Conservation (phyloP, 495 filamentous ascomycete genomes). For the Glarea lozoyensis region DNA sequence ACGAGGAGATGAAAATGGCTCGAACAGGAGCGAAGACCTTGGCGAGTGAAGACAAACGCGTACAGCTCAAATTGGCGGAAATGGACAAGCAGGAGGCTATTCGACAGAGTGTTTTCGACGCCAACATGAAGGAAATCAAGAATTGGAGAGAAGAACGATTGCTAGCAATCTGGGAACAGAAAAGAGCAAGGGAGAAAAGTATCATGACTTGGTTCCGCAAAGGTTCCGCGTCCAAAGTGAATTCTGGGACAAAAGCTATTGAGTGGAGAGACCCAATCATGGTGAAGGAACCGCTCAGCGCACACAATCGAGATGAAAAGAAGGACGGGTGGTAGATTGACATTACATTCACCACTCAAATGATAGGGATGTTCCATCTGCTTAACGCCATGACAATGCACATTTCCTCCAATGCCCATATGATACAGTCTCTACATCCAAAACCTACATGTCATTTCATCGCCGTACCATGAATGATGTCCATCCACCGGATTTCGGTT, state of each 20-base stretch:
- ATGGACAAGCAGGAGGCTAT: too few relatives aligned
- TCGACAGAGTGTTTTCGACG: background rate
- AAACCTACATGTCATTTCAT: constrained; percentile 13
- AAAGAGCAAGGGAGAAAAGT: background rate
- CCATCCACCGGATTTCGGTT: constrained; percentile 19
- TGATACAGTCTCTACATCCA: constrained; percentile 16
- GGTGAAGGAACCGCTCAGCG: too few relatives aligned
- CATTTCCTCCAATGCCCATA: too few relatives aligned
- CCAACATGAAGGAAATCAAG: background rate
- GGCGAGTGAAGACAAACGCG: background rate
- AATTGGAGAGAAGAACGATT: background rate
- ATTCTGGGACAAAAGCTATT: too few relatives aligned
- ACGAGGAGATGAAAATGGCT: background rate
- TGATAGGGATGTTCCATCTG: too few relatives aligned
- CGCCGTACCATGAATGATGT: constrained; percentile 16
- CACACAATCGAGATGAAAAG: too few relatives aligned
- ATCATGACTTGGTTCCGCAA: background rate
- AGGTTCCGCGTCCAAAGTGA: too few relatives aligned
- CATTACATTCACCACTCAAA: too few relatives aligned
- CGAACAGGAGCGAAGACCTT: background rate
- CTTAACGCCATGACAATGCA: too few relatives aligned
- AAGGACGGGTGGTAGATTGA: too few relatives aligned
- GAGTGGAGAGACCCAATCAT: too few relatives aligned
- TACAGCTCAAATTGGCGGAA: background rate
- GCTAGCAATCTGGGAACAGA: background rate